Percentiles rank a stretch among this genome's conserved stretches.
Conservation (phyloP, 164 flowering plant genomes). For the Platanus orientalis region DNA sequence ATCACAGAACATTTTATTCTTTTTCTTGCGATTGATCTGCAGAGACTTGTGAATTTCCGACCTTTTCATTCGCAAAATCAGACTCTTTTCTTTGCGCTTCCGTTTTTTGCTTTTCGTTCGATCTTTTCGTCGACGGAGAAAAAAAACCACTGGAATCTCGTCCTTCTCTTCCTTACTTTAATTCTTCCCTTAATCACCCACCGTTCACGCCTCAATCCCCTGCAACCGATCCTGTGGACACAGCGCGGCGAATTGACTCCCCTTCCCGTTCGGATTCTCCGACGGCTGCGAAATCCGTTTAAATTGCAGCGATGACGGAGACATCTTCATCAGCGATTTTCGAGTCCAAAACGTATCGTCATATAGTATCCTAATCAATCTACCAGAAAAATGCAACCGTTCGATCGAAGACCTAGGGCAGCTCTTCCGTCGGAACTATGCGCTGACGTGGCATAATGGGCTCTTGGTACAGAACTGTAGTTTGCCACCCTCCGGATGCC, state of each 20-base stretch:
- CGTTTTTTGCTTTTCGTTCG: too few species aligned
- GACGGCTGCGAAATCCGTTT: conserved; percentile 47
- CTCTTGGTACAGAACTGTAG: conserved; percentile 48
- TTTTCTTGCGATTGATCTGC: neutral
- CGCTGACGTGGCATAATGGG: conserved; percentile 50
- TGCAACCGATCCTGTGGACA: conserved; percentile 38
- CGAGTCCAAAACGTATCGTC: conserved; percentile 28
- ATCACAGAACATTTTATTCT: too few species aligned
- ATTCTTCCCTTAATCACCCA: neutral
- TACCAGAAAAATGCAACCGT: conserved; percentile 54
- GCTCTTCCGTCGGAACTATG: conserved; percentile 42
- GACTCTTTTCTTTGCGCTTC: too few species aligned
- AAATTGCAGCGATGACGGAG: conserved; percentile 31
- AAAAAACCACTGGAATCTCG: neutral
- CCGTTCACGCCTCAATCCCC: conserved; percentile 7
- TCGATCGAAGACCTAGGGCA: conserved; percentile 15
- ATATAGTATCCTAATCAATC: conserved; percentile 29
- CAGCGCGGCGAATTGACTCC: conserved; percentile 15
- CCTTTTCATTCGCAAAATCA: too few species aligned
- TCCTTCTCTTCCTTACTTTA: conserved; percentile 4
- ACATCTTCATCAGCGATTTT: conserved; percentile 31
- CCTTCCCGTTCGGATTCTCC: conserved; percentile 75
- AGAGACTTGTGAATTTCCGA: neutral
- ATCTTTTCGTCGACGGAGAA: neutral
- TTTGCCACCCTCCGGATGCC: conserved; percentile 17